Evolutionary conservation across 2,329 filamentous ascomycete genomes (phyloP), one percentile per base, ranked within the genome.

Genomic region (Fusarium euwallaceae): DNA sequence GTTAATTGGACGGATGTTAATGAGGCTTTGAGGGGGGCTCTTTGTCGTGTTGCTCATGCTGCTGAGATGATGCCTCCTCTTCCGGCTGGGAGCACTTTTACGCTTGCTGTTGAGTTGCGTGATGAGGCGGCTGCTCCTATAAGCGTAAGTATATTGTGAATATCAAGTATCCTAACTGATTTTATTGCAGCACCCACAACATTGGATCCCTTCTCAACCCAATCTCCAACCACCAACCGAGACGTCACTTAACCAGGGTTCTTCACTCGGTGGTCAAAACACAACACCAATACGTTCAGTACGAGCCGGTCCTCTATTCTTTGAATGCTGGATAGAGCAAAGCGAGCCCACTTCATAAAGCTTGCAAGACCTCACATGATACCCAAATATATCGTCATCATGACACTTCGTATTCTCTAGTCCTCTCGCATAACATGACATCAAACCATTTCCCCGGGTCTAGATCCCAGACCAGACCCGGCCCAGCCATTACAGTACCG

Each of bases 81-180:
- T 24, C 92, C 93, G 0, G 82, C 86, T 2, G 88, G 88, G 2
- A 95, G 93, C 81, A 93, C 92, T 0, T 96, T 94, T 81, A 94
- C 93, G 0, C 82, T 96, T n/a, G 92, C 92, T 0, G 88, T 96
- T 45, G 94, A 96, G 82, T 81, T 95, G 73, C 89, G 89, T 43
- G 89, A 92, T 24, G 87, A 91, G 45, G 87, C 86, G 0, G 82
- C 87, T 12, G 86, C 89, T 11, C 91, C 90, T 1, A 90, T 92
- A 71, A 87, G 87, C 64, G 90, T 91, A 81, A 79, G 88, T 70
- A 1, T 12, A 84, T 22, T 51, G 39, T 45, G 4, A 61, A 34
- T n/a, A 39, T 41, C 24, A 10, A 14, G n/a, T 29, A 29, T 17
- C 2, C 6, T 67, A 22, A 27, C 62, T 51, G 63, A 77, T 29